Evolutionary conservation across 306 rosid genomes (phyloP), one percentile per base, ranked within the genome.

Genomic region (Ammopiptanthus mongolicus): DNA sequence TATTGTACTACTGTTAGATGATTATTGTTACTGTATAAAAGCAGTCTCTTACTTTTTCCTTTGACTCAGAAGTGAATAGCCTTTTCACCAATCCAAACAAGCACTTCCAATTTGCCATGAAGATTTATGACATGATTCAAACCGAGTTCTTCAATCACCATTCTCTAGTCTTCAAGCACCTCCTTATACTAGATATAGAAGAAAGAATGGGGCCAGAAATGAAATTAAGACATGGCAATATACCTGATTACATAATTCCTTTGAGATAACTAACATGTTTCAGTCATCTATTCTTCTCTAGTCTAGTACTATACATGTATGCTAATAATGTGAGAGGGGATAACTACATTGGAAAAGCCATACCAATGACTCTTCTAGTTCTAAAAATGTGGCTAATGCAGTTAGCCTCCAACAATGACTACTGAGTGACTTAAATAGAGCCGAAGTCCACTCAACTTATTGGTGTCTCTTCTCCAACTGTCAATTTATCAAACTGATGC

Each of bases 61-160:
- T 89, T 71, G 87, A 74, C 39, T 81, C 82, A 60, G 88, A 87
- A 77, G 72, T 58, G 61, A 85, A 81, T 58, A 91, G 65, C 75
- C 80, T 85, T 83, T 78, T 85, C 71, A 85, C 82, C 96, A 97
- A 93, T 50, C 87, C 90, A 80, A 93, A 78, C 96, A 91, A 91
- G 84, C 92, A 71, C 69, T 76, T 85, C 74, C 55, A 75, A 83
- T 85, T 91, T 59, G 81, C 87, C 98, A 93, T 93, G 78, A 53
- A 52, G 56, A 80, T 50, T 28, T 69, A 55, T 65, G 71, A 65
- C 76, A 50, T 56, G 87, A 70, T 46, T 36, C 79, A 56, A 79
- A 79, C 77, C 47, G 36, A 59, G 56, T 42, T 50, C 60, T 77
- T 78, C 76, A 56, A 31, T 36, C 48, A 75, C 72, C 77, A 60